Evolutionary conservation across 768 basidiomycete species (phyloP), one percentile per base, ranked within the genome.

Genomic region (Rhodotorula toruloides): DNA sequence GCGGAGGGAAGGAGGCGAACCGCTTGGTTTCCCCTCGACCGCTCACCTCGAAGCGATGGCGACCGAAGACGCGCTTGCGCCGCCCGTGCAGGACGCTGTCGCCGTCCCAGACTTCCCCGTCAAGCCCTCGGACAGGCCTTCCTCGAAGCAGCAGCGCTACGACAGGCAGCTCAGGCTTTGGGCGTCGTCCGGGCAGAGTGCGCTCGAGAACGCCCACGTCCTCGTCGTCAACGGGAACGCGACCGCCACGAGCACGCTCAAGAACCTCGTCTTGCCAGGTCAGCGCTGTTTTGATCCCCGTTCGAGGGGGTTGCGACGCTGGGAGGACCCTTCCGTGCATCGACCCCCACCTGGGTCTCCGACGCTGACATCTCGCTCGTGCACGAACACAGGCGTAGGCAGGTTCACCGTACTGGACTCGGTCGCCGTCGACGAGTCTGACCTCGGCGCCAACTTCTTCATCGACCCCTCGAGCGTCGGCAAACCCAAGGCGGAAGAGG

Each of bases 361-460:
- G 16, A 12, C 57, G 22, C 54, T n/a, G 39, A 54, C 19, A 19
- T 43, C 37, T 31, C n/a, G 5, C 27, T 2, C 60, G 6, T 39
- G 37, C 17, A 0, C 37, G 48, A 4, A 1, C 25, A 27, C 62
- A 81, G 80, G 94, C 13, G 85, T 97, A 70, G 91, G 93, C n/a
- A 85, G 89, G 75, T 98, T 96, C 77, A 94, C 93, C 54, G 84
- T 98, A 76, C 84, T 96, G 65, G 91, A 93, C 74, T 78, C 83
- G 31, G 76, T 78, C 4, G 60, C 42, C 44, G 86, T 87, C 36
- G 81, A 85, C 0, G 81, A 85, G 2, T 83, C 85, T 62, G 93
- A 98, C 73, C 86, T 91, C 0, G 92, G 92, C 1, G 90, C 91
- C 81, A 98, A 98, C 80, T 99, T 99, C 81, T 99, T 98, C 79